Base-by-base conservation (phyloP, 1,284 basidiomycete species). In the Pseudozyma sp. region DNA sequence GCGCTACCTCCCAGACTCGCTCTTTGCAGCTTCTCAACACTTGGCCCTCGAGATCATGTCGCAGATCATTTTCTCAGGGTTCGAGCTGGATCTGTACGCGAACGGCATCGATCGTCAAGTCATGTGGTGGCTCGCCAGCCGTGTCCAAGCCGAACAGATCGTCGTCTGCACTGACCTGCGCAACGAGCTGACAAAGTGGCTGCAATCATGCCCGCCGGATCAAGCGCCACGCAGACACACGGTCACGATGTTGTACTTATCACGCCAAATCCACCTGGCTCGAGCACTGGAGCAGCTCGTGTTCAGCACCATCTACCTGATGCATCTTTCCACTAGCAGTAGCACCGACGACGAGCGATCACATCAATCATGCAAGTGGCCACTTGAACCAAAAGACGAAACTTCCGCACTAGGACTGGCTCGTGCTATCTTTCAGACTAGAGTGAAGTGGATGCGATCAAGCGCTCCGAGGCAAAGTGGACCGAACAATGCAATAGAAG, bases 11-110 rank as follows among this genome's bases (percentile, higher is more conserved):
- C 60, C 70, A 5, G 76, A 75, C 38, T 66, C 65, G 21, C 63
- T 77, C 42, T 77, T 86, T 6, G 83, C 92, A 31, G 87, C 87
- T 0, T 87, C 89, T 3, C 85, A 90, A 16, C 72, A 89, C 14
- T 89, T 90, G 87, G 88, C 91, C 52, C 83, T 92, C 25, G 86
- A 88, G 5, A 86, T 88, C 21, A 87, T 92, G 11, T 87, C 89
- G 42, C 91, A 94, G 71, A 87, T 93, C 18, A 85, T 92, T 10
- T 86, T 91, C 52, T 90, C 91, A 0, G 93, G 92, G 1, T 91
- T 92, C 71, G 92, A 93, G 80, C 86, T 93, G 31, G 90, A 92
- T 48, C 85, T 94, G 9, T 93, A 93, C 77, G 87, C 89, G 9
- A 83, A 86, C 0, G 88, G 54, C 21, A 51, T 36, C 5, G 71